These are phyloP conservation scores for Pichia nanzhaoensis DNA, from an alignment of 805 yeast species.

Conservation along the genomic window DNA sequence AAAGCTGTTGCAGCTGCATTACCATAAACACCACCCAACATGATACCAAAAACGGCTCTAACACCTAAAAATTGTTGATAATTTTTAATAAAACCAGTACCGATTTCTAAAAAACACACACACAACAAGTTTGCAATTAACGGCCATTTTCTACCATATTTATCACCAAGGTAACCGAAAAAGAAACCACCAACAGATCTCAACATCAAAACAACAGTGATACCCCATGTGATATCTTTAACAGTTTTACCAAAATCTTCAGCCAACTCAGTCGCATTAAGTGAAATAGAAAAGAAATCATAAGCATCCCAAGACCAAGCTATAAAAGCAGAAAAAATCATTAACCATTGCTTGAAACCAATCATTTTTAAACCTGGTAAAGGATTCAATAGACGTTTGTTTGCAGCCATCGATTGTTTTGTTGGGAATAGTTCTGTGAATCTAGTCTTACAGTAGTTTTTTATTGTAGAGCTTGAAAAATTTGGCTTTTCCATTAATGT, in stretches of 20 bases:
- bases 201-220: constrained; percentile 61
- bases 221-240: constrained; percentile 56
- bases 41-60: constrained; percentile 54
- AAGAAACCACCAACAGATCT: constrained; percentile 59
- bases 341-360: constrained; percentile 49
- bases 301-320: constrained; percentile 66
- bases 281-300: constrained; percentile 53
- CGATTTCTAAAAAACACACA: constrained; percentile 50
- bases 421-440: constrained; percentile 45
- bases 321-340: constrained; percentile 44
- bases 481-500: constrained; percentile 23
- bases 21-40: constrained; percentile 53
- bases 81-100: constrained; percentile 54
- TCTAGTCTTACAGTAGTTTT: constrained; percentile 37
- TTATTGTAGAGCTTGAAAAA: constrained; percentile 28
- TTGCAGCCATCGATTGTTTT: constrained; percentile 32
- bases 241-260: constrained; percentile 36
- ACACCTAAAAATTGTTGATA: constrained; percentile 55
- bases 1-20: constrained; percentile 47
- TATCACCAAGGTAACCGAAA: constrained; percentile 56
- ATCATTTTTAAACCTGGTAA: constrained; percentile 47
- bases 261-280: constrained; percentile 45
- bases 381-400: constrained; percentile 50
- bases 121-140: constrained; percentile 39
- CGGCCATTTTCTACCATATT: constrained; percentile 58